phyloP scores from a whole-genome alignment of 2,329 filamentous ascomycete species.

The Colletotrichum orchidophilum region DNA sequence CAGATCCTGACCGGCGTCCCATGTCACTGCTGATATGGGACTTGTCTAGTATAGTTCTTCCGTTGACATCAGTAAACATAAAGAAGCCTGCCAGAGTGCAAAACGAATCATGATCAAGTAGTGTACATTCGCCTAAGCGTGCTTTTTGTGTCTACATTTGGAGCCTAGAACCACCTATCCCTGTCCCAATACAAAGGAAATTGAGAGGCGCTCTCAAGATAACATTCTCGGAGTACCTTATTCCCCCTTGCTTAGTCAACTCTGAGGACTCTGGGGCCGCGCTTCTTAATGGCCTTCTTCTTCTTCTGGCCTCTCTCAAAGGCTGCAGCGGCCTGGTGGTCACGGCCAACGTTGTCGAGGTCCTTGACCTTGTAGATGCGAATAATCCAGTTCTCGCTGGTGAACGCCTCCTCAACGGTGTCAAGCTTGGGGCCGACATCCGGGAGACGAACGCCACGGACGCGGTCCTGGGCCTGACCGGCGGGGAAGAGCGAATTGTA shows the following conservation, averaged over 20 bases:
- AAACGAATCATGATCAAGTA: constrained; percentile 21
- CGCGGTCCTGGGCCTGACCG: constrained; percentile 89
- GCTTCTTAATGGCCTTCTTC: constrained; percentile 79
- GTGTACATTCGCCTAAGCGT: constrained; percentile 47
- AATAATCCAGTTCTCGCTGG: constrained; percentile 99
- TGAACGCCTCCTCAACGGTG: constrained; percentile 95
- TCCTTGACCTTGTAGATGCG: constrained; percentile 99
- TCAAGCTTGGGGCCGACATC: constrained; percentile 85
- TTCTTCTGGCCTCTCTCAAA: constrained; percentile 86
- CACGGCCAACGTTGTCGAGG: constrained; percentile 92
- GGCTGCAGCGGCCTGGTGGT: constrained; percentile 75
- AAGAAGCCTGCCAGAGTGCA: background rate
- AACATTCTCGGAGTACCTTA: background rate
- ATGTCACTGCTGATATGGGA: background rate
- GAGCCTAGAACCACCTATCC: constrained; percentile 29
- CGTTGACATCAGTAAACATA: background rate
- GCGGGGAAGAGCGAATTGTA: constrained; percentile 90
- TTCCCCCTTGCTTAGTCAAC: constrained; percentile 66
- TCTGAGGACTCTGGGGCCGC: constrained; percentile 75
- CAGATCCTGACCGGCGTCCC: no score
- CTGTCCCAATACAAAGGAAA: constrained; percentile 32
- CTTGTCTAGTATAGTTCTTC: background rate
- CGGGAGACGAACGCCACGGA: constrained; percentile 84
- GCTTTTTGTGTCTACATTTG: constrained; percentile 43
- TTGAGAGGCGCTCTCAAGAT: constrained; percentile 9